These are phyloP conservation scores for Spathaspora hagerdaliae DNA, from an alignment of 805 yeast species.

Conservation along the genomic window DNA sequence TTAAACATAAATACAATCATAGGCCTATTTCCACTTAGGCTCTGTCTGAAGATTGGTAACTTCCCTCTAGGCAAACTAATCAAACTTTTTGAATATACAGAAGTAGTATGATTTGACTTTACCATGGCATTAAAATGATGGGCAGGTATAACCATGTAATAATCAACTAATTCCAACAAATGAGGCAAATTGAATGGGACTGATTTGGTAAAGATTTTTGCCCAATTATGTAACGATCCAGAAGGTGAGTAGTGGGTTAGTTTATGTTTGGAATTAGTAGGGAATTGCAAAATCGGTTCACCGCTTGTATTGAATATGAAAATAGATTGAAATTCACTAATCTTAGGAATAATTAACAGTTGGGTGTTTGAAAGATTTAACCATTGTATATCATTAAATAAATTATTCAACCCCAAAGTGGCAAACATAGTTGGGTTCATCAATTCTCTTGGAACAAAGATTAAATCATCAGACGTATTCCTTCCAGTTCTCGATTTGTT, in stretches of 20 bases:
- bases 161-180: constrained; percentile 31
- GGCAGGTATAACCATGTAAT: constrained; percentile 34
- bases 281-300: constrained; percentile 3
- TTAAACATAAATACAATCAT: constrained; percentile 29
- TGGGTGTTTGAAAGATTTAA: constrained; percentile 2
- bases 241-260: constrained; percentile 1
- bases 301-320: constrained; percentile 37
- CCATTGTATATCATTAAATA: constrained; percentile 4
- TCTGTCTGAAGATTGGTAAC: constrained; percentile 25
- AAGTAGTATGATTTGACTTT: constrained; percentile 1
- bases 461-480: neutral
- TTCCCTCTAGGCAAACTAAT: constrained; percentile 8
- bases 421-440: constrained; percentile 4
- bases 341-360: constrained; percentile 23
- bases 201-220: constrained; percentile 22
- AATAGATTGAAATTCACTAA: constrained; percentile 21
- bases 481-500: neutral
- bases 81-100: constrained; percentile 10
- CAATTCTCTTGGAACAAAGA: constrained; percentile 6
- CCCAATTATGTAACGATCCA: constrained; percentile 10
- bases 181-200: constrained; percentile 39
- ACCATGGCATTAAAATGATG: constrained; percentile 5
- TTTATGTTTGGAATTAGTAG: constrained; percentile 1
- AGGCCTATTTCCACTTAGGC: constrained; percentile 23
- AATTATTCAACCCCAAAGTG: constrained; percentile 2